Evolutionary conservation across 768 basidiomycete genomes (phyloP), one percentile per base, ranked within the genome.

Genomic region (Leccinum fibrillosum): DNA sequence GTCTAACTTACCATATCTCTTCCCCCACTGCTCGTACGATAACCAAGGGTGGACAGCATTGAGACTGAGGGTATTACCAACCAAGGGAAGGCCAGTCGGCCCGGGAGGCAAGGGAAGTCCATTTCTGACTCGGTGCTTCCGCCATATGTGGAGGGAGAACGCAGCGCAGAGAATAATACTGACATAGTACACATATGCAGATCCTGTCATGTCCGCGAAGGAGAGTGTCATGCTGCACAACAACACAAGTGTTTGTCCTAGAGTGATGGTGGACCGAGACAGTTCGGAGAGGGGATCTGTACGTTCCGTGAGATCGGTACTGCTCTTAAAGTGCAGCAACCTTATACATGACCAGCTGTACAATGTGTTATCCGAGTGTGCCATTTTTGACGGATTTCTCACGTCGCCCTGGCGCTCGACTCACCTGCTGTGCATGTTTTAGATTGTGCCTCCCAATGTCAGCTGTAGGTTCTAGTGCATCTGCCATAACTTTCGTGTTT

Each of bases 61-160:
- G 44, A 75, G 10, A 26, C 64, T 60, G 15, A 68, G 48, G 3
- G 56, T 11, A 35, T 57, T 69, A 2, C 72, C 74, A 5, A 72
- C 25, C 25, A 75, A 53, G 2, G 72, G 74, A 42, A 85, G 70
- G 45, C 79, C 79, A 54, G 71, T 76, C 0, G 85, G 85, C 12
- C 84, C 85, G 19, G 79, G 81, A 35, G 79, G 80, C 17, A 83
- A 69, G 44, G 77, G 68, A 54, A 65, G 55, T 3, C 67, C 65
- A 12, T 45, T 30, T 44, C 64, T 60, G 48, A 49, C 53, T 26
- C 51, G 58, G 25, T 45, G 42, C 28, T 52, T 42, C 45, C 60
- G 51, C 71, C 70, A 72, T 4, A 2, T 30, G 8, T 37, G 50
- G 49, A 71, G 25, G 15, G 21, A 35, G 7, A 60, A 15, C 8